A percentile compares a stretch with the other conserved stretches of the same genome.
Conservation (phyloP, 495 filamentous ascomycete species). For the Ascodesmis nigricans region DNA sequence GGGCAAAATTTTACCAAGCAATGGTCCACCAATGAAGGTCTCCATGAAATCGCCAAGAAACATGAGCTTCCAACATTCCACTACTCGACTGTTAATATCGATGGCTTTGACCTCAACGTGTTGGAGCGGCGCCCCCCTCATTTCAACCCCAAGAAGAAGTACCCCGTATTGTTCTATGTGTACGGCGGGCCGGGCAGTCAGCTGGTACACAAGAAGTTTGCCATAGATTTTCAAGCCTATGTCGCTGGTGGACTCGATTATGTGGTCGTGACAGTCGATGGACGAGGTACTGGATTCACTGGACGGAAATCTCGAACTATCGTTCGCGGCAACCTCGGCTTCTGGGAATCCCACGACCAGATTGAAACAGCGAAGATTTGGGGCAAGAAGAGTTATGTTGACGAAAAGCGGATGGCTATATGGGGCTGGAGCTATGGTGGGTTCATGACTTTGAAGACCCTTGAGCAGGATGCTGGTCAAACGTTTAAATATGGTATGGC, state of each 20-base stretch:
- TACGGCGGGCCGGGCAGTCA: constrained; percentile 88
- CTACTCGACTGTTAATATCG: constrained; percentile 66
- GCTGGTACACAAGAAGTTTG: constrained; percentile 57
- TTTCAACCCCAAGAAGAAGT: constrained; percentile 65
- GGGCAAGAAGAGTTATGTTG: constrained; percentile 63
- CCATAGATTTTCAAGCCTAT: constrained; percentile 77
- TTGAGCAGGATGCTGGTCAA: constrained; percentile 69
- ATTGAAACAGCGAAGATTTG: constrained; percentile 78
- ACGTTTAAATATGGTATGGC: constrained; percentile 96
- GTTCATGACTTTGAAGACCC: constrained; percentile 89
- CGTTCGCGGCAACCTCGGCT: constrained; percentile 61
- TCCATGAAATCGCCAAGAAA: constrained; percentile 44
- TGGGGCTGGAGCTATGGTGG: constrained; percentile 98
- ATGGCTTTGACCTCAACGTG: constrained; percentile 58
- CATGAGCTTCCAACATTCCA: constrained; percentile 67
- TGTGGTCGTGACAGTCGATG: constrained; percentile 86
- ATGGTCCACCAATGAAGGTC: constrained; percentile 53
- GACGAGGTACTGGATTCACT: constrained; percentile 75
- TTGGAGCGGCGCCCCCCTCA: constrained; percentile 78
- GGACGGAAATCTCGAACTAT: constrained; percentile 65
- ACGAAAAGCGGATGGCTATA: constrained; percentile 60
- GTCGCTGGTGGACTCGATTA: constrained; percentile 74
- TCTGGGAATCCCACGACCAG: constrained; percentile 73
- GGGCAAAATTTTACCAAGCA: constrained; percentile 35
- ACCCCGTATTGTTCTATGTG: constrained; percentile 83